Evolutionary conservation across 225 moss, liverwort and hornwort species (phyloP).

Genomic region (Rhytidiadelphus loreus): DNA sequence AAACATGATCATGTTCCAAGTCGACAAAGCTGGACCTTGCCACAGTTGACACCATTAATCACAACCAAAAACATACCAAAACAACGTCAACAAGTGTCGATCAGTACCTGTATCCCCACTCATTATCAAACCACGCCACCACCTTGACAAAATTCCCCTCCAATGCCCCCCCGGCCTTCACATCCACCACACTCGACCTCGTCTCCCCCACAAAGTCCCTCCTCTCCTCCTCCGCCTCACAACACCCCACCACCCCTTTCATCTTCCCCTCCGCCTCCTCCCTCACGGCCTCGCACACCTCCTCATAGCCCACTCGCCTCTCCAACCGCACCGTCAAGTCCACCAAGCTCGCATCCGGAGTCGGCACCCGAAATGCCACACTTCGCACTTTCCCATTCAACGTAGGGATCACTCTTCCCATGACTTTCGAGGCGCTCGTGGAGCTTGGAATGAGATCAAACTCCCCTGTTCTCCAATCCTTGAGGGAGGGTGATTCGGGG

Average conservation of each 20-base stretch:
- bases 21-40: background rate
- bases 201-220: constrained; percentile 27
- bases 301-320: constrained; percentile 23
- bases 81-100: background rate
- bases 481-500: constrained; percentile 3
- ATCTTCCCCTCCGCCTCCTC: constrained; percentile 35
- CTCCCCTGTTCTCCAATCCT: constrained; percentile 25
- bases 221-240: constrained; percentile 15
- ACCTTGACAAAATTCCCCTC: constrained; percentile 35
- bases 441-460: constrained; percentile 32
- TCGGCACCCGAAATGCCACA: constrained; percentile 36
- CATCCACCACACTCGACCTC: constrained; percentile 39
- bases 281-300: constrained; percentile 23
- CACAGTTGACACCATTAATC: background rate
- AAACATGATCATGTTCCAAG: background rate
- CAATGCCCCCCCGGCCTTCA: constrained; percentile 32
- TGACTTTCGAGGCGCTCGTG: constrained; percentile 36
- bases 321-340: constrained; percentile 33
- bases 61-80: background rate
- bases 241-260: constrained; percentile 37
- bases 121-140: constrained; percentile 49
- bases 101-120: constrained; percentile 45
- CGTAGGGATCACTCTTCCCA: constrained; percentile 25
- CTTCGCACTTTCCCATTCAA: constrained; percentile 36
- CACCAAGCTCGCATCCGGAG: constrained; percentile 31